Percentiles rank a stretch among this genome's conserved stretches.
phyloP scores from a whole-genome alignment of 2,329 filamentous ascomycete species.

The Pseudopithomyces chartarum region DNA sequence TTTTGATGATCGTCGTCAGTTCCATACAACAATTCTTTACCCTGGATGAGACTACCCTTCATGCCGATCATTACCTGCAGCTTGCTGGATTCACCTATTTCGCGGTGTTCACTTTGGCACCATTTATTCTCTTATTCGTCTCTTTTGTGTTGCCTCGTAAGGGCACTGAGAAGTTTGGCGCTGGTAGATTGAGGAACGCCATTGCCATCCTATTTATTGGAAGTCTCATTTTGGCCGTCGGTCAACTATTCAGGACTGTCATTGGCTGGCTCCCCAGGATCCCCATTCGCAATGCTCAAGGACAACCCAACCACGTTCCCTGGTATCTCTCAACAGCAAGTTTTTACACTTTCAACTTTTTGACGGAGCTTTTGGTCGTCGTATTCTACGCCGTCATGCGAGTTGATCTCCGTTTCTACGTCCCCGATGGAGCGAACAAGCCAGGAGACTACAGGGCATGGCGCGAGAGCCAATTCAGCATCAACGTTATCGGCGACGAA shows the following conservation, averaged over 20 bases:
- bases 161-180: conserved; percentile 65
- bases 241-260: conserved; percentile 71
- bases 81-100: conserved; percentile 68
- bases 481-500: conserved; percentile 26
- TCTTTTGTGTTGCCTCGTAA: conserved; percentile 53
- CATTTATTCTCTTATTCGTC: conserved; percentile 60
- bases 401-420: conserved; percentile 76
- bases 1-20: conserved; percentile 69
- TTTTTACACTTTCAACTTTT: conserved; percentile 83
- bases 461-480: conserved; percentile 23
- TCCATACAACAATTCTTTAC: conserved; percentile 73
- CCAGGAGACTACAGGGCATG: conserved; percentile 33
- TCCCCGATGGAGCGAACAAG: conserved; percentile 70
- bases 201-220: conserved; percentile 66
- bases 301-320: conserved; percentile 43
- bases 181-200: conserved; percentile 70
- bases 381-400: conserved; percentile 68
- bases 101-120: conserved; percentile 68
- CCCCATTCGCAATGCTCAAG: conserved; percentile 55
- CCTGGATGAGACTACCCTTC: conserved; percentile 56
- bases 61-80: conserved; percentile 66
- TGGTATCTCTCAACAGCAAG: conserved; percentile 75
- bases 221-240: conserved; percentile 65
- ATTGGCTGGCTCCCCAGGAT: conserved; percentile 58
- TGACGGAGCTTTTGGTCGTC: conserved; percentile 73